Base-by-base conservation (phyloP, 805 yeast species). In the Yarrowia yakushimensis region DNA sequence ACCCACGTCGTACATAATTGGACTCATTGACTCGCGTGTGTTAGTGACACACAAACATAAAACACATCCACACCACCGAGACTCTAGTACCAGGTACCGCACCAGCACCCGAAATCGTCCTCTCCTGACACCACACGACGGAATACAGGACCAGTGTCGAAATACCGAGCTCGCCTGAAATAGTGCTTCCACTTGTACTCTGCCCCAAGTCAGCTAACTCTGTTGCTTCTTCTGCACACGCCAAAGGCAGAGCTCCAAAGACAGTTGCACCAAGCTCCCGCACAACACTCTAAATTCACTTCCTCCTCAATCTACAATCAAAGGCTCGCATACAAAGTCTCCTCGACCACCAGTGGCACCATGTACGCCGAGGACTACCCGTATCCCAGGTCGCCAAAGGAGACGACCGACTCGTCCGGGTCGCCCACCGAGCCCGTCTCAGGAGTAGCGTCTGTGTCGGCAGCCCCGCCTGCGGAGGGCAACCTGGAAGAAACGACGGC, bases 331-430 rank as follows among this genome's bases (percentile, higher is more conserved):
- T n/a, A 22, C 55, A 27, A n/a, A 43, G 50, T 39, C 39, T 36
- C 37, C 37, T 22, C 25, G 15, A 30, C 52, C 36, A 45, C 37
- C 27, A 31, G 50, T 34, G 52, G 52, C 37, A 45, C 25, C 12
- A 48, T 48, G 55, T 48, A 48, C 55, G 39, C 39, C 39, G 55
- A 48, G 39, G 55, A 48, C 55, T 48, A 48, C 27, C 18, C 39
- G 55, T 48, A 48, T 23, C 55, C 55, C 39, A 22, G 52, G 55
- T 37, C 60, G 60, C 34, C 52, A 2, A 54, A 37, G 46, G 52
- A 54, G 15, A 37, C 52, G 33, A 54, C 60, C 18, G 60, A 52
- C 60, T 52, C 50, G 50, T 36, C 60, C 2, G 52, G 50, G 50
- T 45, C 50, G 15, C 34, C 25, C 23, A 34, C 36, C n/a, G 52